These are phyloP conservation scores for Cylindrotheca fusiformis DNA, from an alignment of 108 stramenopile genomes.

Conservation along the genomic window DNA sequence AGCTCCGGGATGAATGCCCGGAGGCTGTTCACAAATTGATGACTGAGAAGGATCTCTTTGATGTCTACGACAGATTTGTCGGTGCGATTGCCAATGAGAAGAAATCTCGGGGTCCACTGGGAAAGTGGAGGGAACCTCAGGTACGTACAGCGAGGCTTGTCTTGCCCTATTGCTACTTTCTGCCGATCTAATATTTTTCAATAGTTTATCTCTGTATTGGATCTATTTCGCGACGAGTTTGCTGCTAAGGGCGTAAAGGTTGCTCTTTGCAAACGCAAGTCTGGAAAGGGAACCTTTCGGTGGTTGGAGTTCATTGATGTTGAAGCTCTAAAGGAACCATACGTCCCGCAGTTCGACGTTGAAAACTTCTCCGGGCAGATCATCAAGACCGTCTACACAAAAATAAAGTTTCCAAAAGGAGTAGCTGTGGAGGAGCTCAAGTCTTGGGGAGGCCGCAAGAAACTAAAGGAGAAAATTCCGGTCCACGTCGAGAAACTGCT, in stretches of 20 bases:
- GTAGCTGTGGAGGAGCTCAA: slow-evolving; percentile 53
- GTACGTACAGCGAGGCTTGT: slow-evolving; percentile 31
- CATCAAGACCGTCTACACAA: slow-evolving; percentile 44
- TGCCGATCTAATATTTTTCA: too few relatives aligned
- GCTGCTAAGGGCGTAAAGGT: slow-evolving; percentile 38
- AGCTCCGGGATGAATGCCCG: slow-evolving; percentile 23
- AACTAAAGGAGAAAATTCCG: slow-evolving; percentile 44
- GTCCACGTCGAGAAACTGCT: slow-evolving; percentile 41
- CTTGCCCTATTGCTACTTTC: too few relatives aligned
- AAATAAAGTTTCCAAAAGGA: slow-evolving; percentile 43
- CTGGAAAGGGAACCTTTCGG: slow-evolving; percentile 25
- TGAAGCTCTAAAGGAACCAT: slow-evolving; percentile 13
- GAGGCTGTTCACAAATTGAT: slow-evolving; percentile 17
- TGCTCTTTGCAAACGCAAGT: slow-evolving; percentile 42
- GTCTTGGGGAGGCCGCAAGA: slow-evolving; percentile 30
- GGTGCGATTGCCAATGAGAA: slow-evolving; percentile 23
- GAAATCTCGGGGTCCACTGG: slow-evolving; percentile 30
- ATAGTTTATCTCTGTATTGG: too few relatives aligned
- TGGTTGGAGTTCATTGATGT: slow-evolving; percentile 58
- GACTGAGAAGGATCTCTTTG: slow-evolving; percentile 11
- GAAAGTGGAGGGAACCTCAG: slow-evolving; percentile 47
- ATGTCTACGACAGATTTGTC: slow-evolving; percentile 45
- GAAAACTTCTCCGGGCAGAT: slow-evolving; percentile 37
- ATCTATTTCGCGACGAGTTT: slow-evolving; percentile 41
- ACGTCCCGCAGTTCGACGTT: slow-evolving; percentile 52